phyloP scores from a whole-genome alignment of 352 stramenopile species.

The Bremia lactucae region DNA sequence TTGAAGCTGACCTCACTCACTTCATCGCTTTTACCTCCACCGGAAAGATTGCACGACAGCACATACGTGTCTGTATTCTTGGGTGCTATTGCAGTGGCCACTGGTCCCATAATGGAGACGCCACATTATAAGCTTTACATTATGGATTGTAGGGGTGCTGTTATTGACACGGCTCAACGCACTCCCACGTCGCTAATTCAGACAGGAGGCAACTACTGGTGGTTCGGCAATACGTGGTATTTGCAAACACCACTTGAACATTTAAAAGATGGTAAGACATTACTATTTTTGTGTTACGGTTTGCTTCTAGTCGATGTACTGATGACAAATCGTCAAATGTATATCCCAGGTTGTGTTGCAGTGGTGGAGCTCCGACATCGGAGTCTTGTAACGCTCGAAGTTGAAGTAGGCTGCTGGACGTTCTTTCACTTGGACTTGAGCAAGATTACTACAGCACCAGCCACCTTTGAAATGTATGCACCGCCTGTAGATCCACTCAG shows the following conservation, averaged over 20 bases:
- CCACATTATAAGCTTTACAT: conserved; percentile 83
- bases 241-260: conserved; percentile 78
- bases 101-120: conserved; percentile 78
- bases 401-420: conserved; percentile 84
- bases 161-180: conserved; percentile 63
- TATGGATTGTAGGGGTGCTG: conserved; percentile 56
- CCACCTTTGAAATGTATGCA: conserved; percentile 86
- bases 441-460: conserved; percentile 77
- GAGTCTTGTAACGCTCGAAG: conserved; percentile 72
- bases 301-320: conserved; percentile 2
- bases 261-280: conserved; percentile 66
- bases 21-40: conserved; percentile 38
- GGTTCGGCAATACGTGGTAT: conserved; percentile 86
- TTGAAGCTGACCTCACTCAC: conserved; percentile 14
- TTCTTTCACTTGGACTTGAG: conserved; percentile 84
- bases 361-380: conserved; percentile 82
- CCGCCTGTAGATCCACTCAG: conserved; percentile 73
- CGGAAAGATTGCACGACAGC: conserved; percentile 51
- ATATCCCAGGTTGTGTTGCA: conserved; percentile 56
- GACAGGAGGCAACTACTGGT: conserved; percentile 79
- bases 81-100: conserved; percentile 67
- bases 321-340: conserved; percentile 2
- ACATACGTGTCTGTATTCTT: conserved; percentile 84
- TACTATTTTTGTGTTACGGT: not conserved
- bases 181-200: conserved; percentile 83